A percentile compares a stretch with the other conserved stretches of the same genome.
phyloP scores from a whole-genome alignment of 2,329 filamentous ascomycete genomes.

The Thielaviopsis musarum region DNA sequence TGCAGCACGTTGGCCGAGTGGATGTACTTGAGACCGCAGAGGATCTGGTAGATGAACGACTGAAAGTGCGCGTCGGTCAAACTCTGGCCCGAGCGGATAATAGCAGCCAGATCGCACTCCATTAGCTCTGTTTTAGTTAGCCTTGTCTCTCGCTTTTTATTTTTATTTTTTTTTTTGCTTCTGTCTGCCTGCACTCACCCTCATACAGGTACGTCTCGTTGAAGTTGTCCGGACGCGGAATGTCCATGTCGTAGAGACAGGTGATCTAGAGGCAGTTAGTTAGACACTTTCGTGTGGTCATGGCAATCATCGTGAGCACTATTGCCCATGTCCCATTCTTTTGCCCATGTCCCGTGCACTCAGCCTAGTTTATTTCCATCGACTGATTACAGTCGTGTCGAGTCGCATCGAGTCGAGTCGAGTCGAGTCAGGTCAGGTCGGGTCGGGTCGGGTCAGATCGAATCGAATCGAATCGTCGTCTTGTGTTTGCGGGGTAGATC shows the following conservation, averaged over 20 bases:
- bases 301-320: too few species aligned
- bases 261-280: conserved; percentile 51
- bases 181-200: conserved; percentile 36
- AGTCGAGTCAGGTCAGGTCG: too few species aligned
- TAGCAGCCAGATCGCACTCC: conserved; percentile 96
- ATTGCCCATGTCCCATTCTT: too few species aligned
- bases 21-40: conserved; percentile 97
- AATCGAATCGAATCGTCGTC: too few species aligned
- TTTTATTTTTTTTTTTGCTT: not conserved
- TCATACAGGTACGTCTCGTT: conserved; percentile 99
- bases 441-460: too few species aligned
- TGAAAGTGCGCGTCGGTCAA: conserved; percentile 98
- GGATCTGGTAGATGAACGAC: conserved; percentile 99
- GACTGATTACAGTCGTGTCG: too few species aligned
- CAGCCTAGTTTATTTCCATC: too few species aligned
- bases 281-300: not conserved
- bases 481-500: too few species aligned
- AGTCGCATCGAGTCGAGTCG: too few species aligned
- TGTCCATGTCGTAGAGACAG: conserved; percentile 98
- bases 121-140: conserved; percentile 56
- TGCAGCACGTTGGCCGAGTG: conserved; percentile 97
- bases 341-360: too few species aligned
- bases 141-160: not conserved
- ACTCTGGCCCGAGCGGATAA: conserved; percentile 92
- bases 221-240: conserved; percentile 91